Base-by-base conservation (phyloP, 768 basidiomycete genomes). In the Serendipita vermifera region DNA sequence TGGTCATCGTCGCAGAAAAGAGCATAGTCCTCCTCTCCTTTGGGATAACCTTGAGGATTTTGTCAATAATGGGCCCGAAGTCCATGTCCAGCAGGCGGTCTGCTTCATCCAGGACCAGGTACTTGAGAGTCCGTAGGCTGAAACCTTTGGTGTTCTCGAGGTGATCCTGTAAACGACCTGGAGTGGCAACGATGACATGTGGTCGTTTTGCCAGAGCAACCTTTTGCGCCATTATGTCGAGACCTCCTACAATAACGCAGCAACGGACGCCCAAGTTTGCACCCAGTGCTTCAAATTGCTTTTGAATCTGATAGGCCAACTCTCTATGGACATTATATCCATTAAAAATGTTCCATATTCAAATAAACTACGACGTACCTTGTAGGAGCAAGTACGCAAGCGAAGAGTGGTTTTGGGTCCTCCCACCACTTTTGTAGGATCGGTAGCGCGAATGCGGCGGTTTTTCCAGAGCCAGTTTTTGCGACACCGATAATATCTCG, bases 1-100 rank as follows among this genome's bases (percentile, higher is more conserved):
- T 91, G 9, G 96, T 94, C 94, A 99, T 98, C 20, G 94, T 98
- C 4, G 94, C 96, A 11, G 94, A 97, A 72, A 92, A 99, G 1
- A 99, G 77, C 66, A 91, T 97, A 2, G 96, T 99, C 29, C 85
- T 87, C 9, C 96, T 80, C 62, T 97, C 93, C 64, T 82, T 88
- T 20, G 94, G 96, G 60, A 99, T 84, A 35, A 89, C 80, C 70
- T 93, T 94, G 33, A 99, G 77, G 64, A 99, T 92, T 73, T 89
- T 91, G 73, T 98, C 94, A 62, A 99, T 89, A 54, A 86, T 85
- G 43, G 86, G 84, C 17, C 90, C 91, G 61, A 98, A 98, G 67
- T 98, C 94, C 80, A 98, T 83, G 69, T 97, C 94, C 39, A 98
- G 73, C 24, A 99, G 71, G 51, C 94, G 79, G 71, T 99, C 94